Evolutionary conservation across 2,329 filamentous ascomycete species (phyloP).

Genomic region (Aaosphaeria arxii): DNA sequence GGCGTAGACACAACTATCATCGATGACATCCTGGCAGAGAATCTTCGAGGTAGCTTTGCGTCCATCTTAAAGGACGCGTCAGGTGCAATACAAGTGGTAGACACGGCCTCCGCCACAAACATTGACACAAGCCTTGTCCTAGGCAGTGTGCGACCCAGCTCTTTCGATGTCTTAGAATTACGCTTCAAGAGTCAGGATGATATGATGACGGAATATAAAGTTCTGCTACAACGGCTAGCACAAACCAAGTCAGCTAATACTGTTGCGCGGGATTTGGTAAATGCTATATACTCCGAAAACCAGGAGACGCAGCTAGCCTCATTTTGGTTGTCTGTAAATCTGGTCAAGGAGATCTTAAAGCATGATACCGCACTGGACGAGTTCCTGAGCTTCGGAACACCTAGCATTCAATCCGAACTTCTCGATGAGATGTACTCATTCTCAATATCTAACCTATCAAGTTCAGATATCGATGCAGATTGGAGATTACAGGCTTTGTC

Average conservation of each 20-base stretch:
- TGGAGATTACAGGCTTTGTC: conserved; percentile 77
- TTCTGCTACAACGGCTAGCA: conserved; percentile 57
- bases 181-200: conserved; percentile 62
- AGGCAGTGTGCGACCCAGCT: conserved; percentile 14
- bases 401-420: conserved; percentile 26
- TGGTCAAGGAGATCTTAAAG: conserved; percentile 59
- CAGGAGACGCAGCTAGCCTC: conserved; percentile 63
- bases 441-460: conserved; percentile 60
- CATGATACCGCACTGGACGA: conserved; percentile 59
- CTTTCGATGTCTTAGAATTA: conserved; percentile 59
- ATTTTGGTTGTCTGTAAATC: conserved; percentile 76
- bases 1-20: conserved; percentile 65
- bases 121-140: conserved; percentile 15
- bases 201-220: conserved; percentile 61
- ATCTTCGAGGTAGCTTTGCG: conserved; percentile 71
- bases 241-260: conserved; percentile 41
- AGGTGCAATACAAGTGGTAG: conserved; percentile 3
- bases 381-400: conserved; percentile 57
- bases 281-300: conserved; percentile 57
- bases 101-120: conserved; percentile 8
- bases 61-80: conserved; percentile 43
- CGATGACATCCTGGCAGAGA: conserved; percentile 63
- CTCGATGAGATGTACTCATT: conserved; percentile 67
- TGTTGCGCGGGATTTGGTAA: conserved; percentile 65
- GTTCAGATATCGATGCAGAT: conserved; percentile 46